Evolutionary conservation across 2,329 filamentous ascomycete species (phyloP).

Genomic region (Fusarium begoniae): DNA sequence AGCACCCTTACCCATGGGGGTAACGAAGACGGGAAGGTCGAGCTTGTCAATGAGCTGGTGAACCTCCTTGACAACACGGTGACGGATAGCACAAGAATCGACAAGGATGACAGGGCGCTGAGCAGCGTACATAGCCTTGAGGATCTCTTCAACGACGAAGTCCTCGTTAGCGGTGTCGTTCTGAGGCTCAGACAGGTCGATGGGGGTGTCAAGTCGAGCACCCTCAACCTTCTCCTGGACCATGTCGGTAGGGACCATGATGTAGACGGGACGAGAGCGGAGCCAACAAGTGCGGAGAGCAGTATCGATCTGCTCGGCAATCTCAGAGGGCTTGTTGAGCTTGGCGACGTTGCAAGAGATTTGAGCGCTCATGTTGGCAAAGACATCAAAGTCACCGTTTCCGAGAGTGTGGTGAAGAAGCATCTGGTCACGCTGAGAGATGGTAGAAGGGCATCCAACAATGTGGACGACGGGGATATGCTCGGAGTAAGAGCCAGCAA

Average conservation of each 20-base stretch:
- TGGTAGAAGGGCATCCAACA: conserved; percentile 62
- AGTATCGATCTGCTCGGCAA: conserved; percentile 80
- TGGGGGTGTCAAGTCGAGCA: conserved; percentile 71
- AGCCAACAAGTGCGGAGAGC: conserved; percentile 79
- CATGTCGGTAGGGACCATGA: conserved; percentile 85
- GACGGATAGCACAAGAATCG: conserved; percentile 83
- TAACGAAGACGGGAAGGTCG: conserved; percentile 82
- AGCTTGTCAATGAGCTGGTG: conserved; percentile 78
- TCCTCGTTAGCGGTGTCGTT: conserved; percentile 79
- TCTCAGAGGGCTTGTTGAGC: conserved; percentile 74
- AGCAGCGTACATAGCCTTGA: conserved; percentile 76
- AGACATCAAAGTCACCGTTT: conserved; percentile 84
- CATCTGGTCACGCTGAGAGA: conserved; percentile 59
- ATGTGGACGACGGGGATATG: conserved; percentile 77
- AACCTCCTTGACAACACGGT: conserved; percentile 77
- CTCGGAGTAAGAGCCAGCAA: conserved; percentile 79
- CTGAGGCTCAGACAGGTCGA: conserved; percentile 70
- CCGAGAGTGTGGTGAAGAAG: conserved; percentile 74
- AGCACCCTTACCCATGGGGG: conserved; percentile 88
- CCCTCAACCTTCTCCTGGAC: conserved; percentile 80
- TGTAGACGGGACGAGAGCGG: conserved; percentile 81
- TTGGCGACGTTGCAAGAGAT: conserved; percentile 78
- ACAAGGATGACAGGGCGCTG: conserved; percentile 82
- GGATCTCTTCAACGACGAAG: conserved; percentile 82
- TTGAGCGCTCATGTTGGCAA: conserved; percentile 77